Evolutionary conservation across 2,329 filamentous ascomycete genomes (phyloP).

Genomic region (Diaporthe vaccinii): DNA sequence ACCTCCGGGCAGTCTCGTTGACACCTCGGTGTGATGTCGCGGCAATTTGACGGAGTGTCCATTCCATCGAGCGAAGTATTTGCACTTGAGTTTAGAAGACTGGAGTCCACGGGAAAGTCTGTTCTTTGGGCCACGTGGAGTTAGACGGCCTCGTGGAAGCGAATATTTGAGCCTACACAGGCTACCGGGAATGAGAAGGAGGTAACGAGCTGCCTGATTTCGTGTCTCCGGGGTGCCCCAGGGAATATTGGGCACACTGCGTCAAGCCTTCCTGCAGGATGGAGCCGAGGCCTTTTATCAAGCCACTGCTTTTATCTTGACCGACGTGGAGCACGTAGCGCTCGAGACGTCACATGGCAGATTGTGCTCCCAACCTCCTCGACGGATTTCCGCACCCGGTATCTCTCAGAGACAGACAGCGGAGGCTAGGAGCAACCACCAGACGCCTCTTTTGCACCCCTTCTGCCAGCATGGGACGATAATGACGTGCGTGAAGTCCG

Average conservation of each 20-base stretch:
- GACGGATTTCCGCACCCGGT: neutral
- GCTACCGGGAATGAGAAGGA: neutral
- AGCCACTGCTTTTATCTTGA: slow-evolving; percentile 12
- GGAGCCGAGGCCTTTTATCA: neutral
- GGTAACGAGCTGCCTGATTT: neutral
- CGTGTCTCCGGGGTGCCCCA: slow-evolving; percentile 8
- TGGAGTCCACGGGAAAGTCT: neutral
- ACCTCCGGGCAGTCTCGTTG: neutral
- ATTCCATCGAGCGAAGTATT: neutral
- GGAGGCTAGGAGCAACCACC: slow-evolving; percentile 8
- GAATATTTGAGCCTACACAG: neutral
- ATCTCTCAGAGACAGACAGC: neutral
- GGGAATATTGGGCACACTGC: slow-evolving; percentile 20
- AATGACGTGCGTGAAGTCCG: slow-evolving; percentile 12
- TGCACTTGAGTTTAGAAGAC: neutral
- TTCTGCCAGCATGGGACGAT: neutral
- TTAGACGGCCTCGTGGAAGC: neutral
- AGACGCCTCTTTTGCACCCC: neutral
- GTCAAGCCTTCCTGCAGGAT: slow-evolving; percentile 27
- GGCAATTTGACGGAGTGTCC: neutral
- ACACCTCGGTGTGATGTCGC: neutral
- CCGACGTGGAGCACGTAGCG: slow-evolving; percentile 11
- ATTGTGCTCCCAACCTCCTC: neutral
- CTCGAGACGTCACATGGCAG: slow-evolving; percentile 26
- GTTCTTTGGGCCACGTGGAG: neutral